Evolutionary conservation across 192 early-diverging fungal genomes (phyloP).

Genomic region (Phycomyces blakesleeanus): DNA sequence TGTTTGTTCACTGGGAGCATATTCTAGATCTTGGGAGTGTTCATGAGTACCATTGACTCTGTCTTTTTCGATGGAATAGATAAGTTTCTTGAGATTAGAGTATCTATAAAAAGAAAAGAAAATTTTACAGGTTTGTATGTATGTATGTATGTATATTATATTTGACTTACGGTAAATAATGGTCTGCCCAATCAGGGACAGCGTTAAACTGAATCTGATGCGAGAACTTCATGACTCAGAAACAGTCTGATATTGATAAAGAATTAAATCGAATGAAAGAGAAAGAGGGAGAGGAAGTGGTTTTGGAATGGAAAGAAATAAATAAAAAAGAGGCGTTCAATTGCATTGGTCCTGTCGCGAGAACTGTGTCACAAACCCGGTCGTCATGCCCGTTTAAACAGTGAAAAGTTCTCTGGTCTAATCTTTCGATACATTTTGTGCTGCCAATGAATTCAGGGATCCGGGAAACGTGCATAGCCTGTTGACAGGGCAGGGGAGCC

Average conservation of each 20-base stretch:
- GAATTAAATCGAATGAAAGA: slow-evolving; percentile 2
- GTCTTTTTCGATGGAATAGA: slow-evolving; percentile 75
- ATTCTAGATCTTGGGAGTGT: slow-evolving; percentile 34
- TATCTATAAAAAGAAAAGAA: slow-evolving; percentile 40
- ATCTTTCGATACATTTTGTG: too few relatives aligned
- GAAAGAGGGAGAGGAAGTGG: background rate
- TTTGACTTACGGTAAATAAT: slow-evolving; percentile 55
- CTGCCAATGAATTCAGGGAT: too few relatives aligned
- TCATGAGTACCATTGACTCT: slow-evolving; percentile 29
- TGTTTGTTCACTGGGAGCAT: slow-evolving; percentile 29
- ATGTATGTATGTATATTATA: background rate
- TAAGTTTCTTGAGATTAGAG: slow-evolving; percentile 73
- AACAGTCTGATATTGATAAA: slow-evolving; percentile 2
- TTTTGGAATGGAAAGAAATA: too few relatives aligned
- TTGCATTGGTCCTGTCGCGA: too few relatives aligned
- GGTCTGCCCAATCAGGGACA: slow-evolving; percentile 69
- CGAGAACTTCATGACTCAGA: slow-evolving; percentile 73
- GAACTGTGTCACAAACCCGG: too few relatives aligned
- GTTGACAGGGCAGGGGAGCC: too few relatives aligned
- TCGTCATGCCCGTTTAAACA: too few relatives aligned
- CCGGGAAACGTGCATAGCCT: too few relatives aligned
- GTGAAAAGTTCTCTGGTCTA: too few relatives aligned
- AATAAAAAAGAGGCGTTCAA: too few relatives aligned
- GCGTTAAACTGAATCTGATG: slow-evolving; percentile 80
- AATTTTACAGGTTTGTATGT: background rate